Evolutionary conservation across 2,329 filamentous ascomycete genomes (phyloP), one percentile per base, ranked within the genome.

Genomic region (Stromatinia cepivora): DNA sequence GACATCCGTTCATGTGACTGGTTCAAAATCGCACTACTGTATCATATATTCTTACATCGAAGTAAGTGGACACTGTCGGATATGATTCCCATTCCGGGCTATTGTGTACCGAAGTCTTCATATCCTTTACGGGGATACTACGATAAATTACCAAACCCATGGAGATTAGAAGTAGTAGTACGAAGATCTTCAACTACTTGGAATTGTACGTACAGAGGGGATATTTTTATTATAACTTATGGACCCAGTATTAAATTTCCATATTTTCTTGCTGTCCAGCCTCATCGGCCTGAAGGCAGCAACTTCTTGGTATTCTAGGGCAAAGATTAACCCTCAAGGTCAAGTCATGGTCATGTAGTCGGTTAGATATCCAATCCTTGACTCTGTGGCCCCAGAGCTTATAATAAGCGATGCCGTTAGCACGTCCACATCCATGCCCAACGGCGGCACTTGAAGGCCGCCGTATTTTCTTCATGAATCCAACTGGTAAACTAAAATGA

Each of bases 1-100:
- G 31, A 67, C 20, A 54, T 68, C 56, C 22, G 22, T 68, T 64
- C 66, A 68, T 68, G 57, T 68, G 66, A 68, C 36, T 48, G 66
- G 36, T 36, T 28, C 46, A 31, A 42, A 67, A 50, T 36, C 20
- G 52, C 46, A 39, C 66, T 67, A 62, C 56, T 50, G 56, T 52
- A 48, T 25, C 6, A 50, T 42, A 54, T 36, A 42, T 66, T n/a
- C 36, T 34, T 10, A 50, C 45, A 20, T 54, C 28, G 56, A 54
- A 42, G 46, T 54, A 68, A 64, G 66, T 68, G 66, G 66, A 68
- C 25, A 63, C 9, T 10, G 22, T 53, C 66, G 66, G 66, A 64
- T 46, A 68, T 68, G 58, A 53, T 11, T 68, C 48, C 57, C 57
- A 10, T 54, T 64, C 15, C 48, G 66, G 66, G 48, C 42, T 62